Evolutionary conservation across 805 yeast species (phyloP), one percentile per base, ranked within the genome.

Genomic region (Yarrowia sp.): DNA sequence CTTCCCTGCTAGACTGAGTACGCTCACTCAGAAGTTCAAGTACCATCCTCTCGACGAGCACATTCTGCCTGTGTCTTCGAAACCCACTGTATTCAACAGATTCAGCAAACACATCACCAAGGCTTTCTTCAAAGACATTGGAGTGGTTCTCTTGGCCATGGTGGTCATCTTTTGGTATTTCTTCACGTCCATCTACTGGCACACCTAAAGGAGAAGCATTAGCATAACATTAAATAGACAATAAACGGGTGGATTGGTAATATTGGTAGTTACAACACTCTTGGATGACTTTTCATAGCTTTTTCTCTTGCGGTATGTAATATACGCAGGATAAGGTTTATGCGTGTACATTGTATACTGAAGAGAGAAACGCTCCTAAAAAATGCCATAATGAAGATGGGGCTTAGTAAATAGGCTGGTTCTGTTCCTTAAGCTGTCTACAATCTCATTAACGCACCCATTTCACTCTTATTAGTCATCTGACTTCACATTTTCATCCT

Each of bases 101-200:
- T 59, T 59, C 32, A 45, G 42, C 32, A 42, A 35, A 12, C 65
- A 59, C 8, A n/a, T 45, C 8, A 59, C 46, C 52, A 59, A 59
- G 52, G 52, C 65, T 0, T 45, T 59, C 22, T 59, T 59, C 22
- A 59, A 59, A 15, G 65, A 59, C 19, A 14, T 59, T 43, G 65
- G 52, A 10, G 46, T 59, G 36, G 65, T 59, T 16, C 16, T 45
- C 1, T 7, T 45, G 32, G 41, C 42, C 19, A 59, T 59, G 65
- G 40, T 45, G 26, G 46, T 59, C 19, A 43, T 59, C 12, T 45
- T 59, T 41, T 59, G 65, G 65, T 59, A 59, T 42, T 59, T 59
- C 35, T 45, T 59, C 52, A 59, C 65, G 8, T 43, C 65, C 52
- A 59, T 59, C 35, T 59, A 59, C 14, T 59, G 65, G 65, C 38